Percentiles rank a stretch among this genome's conserved stretches.
phyloP scores from a whole-genome alignment of 768 basidiomycete species.

The Termitomyces sp. region DNA sequence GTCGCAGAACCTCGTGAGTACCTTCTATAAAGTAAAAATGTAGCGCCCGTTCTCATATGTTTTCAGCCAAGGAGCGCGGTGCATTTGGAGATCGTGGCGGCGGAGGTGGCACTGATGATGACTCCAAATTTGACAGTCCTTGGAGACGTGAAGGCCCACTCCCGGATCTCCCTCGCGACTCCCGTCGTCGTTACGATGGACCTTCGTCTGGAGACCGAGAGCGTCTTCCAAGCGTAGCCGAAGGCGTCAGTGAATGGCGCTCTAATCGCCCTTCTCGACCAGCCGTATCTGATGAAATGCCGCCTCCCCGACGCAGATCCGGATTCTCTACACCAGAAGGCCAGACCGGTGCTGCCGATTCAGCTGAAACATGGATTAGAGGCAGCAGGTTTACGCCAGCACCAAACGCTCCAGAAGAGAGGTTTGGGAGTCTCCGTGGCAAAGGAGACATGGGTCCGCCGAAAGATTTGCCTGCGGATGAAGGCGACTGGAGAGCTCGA shows the following conservation, averaged over 20 bases:
- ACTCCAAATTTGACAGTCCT: slow-evolving; percentile 73
- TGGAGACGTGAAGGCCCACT: slow-evolving; percentile 90
- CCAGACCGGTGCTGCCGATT: slow-evolving; percentile 55
- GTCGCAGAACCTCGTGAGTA: slow-evolving; percentile 94
- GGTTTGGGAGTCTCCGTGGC: slow-evolving; percentile 42
- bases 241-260: slow-evolving; percentile 67
- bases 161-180: slow-evolving; percentile 61
- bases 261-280: slow-evolving; percentile 42
- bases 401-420: slow-evolving; percentile 30
- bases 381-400: slow-evolving; percentile 71
- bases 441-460: slow-evolving; percentile 52
- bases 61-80: slow-evolving; percentile 68
- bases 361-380: slow-evolving; percentile 73
- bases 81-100: slow-evolving; percentile 35
- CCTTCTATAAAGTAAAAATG: background rate
- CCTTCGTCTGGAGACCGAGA: slow-evolving; percentile 35
- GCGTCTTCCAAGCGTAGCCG: slow-evolving; percentile 45
- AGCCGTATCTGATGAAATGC: slow-evolving; percentile 38
- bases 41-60: slow-evolving; percentile 7
- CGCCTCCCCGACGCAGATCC: slow-evolving; percentile 51
- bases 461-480: slow-evolving; percentile 43
- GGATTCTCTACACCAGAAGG: slow-evolving; percentile 44
- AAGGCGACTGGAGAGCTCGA: slow-evolving; percentile 67
- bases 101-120: slow-evolving; percentile 50
- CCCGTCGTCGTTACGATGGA: slow-evolving; percentile 63